Conservation (phyloP, 176 grass and related monocot species). For the Leersia perrieri region DNA sequence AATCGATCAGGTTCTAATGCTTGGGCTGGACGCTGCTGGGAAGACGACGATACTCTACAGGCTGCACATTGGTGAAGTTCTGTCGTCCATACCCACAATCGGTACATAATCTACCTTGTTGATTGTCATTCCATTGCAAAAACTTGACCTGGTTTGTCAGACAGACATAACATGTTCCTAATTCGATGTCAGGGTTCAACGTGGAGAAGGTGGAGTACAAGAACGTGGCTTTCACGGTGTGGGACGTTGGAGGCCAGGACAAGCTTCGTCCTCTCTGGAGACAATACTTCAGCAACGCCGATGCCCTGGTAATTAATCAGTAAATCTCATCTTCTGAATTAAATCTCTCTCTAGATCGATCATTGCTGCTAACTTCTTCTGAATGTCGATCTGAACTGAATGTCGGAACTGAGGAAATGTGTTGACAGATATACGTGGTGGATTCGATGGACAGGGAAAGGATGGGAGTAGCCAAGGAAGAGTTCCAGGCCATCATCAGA, state of each 20-base stretch:
- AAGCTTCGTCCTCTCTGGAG: constrained; percentile 41
- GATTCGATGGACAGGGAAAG: constrained; percentile 37
- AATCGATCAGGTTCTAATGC: constrained; percentile 26
- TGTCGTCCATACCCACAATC: constrained; percentile 12
- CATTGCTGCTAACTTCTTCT: background rate
- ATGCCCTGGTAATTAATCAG: constrained; percentile 18
- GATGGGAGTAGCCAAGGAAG: constrained; percentile 13
- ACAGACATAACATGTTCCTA: too few species aligned
- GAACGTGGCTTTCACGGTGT: constrained; percentile 42
- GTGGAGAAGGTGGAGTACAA: constrained; percentile 39
- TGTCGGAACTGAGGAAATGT: too few species aligned
- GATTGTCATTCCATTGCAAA: background rate
- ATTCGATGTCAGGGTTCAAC: constrained; percentile 22
- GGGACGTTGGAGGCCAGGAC: constrained; percentile 43
- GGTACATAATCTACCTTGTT: background rate
- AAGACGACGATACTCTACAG: constrained; percentile 34
- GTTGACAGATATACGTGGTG: constrained; percentile 25
- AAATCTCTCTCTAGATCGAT: background rate
- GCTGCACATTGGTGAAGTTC: constrained; percentile 36
- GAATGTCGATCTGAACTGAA: background rate
- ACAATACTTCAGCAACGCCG: constrained; percentile 22
- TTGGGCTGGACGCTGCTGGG: constrained; percentile 41
- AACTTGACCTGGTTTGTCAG: too few species aligned
- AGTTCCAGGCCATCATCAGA: constrained; percentile 25
- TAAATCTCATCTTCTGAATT: too few species aligned